phyloP scores from a whole-genome alignment of 768 basidiomycete species.

The Gloeostereum incarnatum region DNA sequence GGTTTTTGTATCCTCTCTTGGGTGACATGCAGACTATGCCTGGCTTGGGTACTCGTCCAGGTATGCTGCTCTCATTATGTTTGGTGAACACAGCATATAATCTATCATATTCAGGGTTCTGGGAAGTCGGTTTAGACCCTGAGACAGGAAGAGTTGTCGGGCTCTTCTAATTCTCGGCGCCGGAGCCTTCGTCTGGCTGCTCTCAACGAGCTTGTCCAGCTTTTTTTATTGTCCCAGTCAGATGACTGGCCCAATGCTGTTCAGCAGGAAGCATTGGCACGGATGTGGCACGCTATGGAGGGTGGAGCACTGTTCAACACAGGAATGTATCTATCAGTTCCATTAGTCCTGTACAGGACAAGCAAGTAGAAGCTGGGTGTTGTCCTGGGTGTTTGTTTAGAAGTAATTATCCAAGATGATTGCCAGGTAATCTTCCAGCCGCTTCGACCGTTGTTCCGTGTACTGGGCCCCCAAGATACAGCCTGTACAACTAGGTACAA shows the following conservation, averaged over 20 bases:
- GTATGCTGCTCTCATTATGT: conserved; percentile 21
- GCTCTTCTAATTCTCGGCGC: conserved; percentile 49
- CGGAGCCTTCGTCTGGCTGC: conserved; percentile 4
- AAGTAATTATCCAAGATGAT: too few relatives aligned
- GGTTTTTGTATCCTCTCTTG: conserved; percentile 92
- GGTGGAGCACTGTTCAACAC: conserved; percentile 31
- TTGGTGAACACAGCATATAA: too few relatives aligned
- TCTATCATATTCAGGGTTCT: conserved; percentile 51
- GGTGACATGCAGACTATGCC: conserved; percentile 99
- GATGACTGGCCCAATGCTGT: conserved; percentile 4
- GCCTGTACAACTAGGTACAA: too few relatives aligned
- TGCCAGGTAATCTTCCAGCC: too few relatives aligned
- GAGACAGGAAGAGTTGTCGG: conserved; percentile 79
- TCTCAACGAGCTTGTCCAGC: conserved; percentile 11
- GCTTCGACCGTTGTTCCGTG: too few relatives aligned
- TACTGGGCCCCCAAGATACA: too few relatives aligned
- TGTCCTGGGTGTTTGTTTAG: too few relatives aligned
- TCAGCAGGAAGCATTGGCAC: conserved; percentile 10
- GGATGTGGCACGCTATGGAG: conserved; percentile 26
- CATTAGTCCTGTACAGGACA: too few relatives aligned
- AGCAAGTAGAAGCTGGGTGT: too few relatives aligned
- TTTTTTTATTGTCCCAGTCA: conserved; percentile 4
- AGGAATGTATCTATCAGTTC: too few relatives aligned
- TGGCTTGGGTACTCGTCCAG: conserved; percentile 86
- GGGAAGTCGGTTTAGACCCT: conserved; percentile 80